phyloP scores from a whole-genome alignment of 2,329 filamentous ascomycete species.

The Botrytis porri region DNA sequence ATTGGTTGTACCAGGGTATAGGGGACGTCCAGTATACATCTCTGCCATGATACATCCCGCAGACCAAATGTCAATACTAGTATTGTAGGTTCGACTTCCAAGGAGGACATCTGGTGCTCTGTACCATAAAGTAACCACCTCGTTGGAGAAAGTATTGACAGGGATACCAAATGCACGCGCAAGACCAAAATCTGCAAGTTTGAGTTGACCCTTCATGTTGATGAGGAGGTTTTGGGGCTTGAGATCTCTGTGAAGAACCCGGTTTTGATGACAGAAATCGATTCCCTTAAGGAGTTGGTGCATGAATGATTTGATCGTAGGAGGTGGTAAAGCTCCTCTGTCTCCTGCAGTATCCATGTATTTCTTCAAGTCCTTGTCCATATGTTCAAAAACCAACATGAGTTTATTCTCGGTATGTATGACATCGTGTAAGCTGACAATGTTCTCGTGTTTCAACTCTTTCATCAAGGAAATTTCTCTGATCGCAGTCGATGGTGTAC shows the following conservation, averaged over 20 bases:
- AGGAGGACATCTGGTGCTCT: slow-evolving; percentile 93
- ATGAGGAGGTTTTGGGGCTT: slow-evolving; percentile 97
- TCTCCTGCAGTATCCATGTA: slow-evolving; percentile 97
- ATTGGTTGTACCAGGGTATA: slow-evolving; percentile 97
- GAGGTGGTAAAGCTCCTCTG: slow-evolving; percentile 80
- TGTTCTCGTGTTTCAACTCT: slow-evolving; percentile 98
- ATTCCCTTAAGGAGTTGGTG: slow-evolving; percentile 94
- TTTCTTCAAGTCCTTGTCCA: slow-evolving; percentile 97
- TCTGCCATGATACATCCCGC: slow-evolving; percentile 99
- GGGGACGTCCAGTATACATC: slow-evolving; percentile 93
- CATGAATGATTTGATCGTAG: slow-evolving; percentile 98
- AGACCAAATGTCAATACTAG: slow-evolving; percentile 99
- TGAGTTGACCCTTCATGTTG: slow-evolving; percentile 84
- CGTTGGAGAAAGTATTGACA: slow-evolving; percentile 97
- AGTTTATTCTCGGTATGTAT: slow-evolving; percentile 99
- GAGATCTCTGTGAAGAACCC: slow-evolving; percentile 90
- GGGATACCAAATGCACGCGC: slow-evolving; percentile 94
- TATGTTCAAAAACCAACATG: slow-evolving; percentile 98
- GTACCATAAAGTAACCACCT: slow-evolving; percentile 97
- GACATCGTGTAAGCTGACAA: slow-evolving; percentile 94
- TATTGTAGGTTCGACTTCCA: slow-evolving; percentile 94
- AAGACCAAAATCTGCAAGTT: slow-evolving; percentile 91
- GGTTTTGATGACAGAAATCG: slow-evolving; percentile 96
- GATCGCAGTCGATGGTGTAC: slow-evolving; percentile 94
- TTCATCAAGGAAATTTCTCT: slow-evolving; percentile 99